Evolutionary conservation across 805 yeast genomes (phyloP).

Genomic region (Cyberlindnera suaveolens): DNA sequence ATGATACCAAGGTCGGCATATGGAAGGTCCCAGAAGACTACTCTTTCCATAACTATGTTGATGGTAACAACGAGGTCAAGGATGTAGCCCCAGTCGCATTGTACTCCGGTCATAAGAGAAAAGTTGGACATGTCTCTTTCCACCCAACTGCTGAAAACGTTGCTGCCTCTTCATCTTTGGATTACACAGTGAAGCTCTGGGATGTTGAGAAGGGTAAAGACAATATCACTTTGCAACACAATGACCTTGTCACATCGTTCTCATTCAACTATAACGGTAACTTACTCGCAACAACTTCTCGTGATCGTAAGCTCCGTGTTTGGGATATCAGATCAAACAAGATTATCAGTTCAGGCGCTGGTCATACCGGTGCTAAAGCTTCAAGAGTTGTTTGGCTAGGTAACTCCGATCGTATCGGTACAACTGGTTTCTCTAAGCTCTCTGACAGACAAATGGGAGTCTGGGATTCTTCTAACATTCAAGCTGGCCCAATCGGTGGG

Average conservation of each 20-base stretch:
- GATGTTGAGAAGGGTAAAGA: constrained; percentile 70
- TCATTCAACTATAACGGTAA: constrained; percentile 88
- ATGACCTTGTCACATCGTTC: constrained; percentile 89
- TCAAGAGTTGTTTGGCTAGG: constrained; percentile 91
- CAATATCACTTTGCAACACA: constrained; percentile 70
- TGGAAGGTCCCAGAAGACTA: constrained; percentile 87
- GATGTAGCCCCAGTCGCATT: constrained; percentile 69
- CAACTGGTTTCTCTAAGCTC: constrained; percentile 90
- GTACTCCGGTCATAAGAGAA: constrained; percentile 82
- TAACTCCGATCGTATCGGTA: constrained; percentile 71
- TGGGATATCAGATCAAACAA: constrained; percentile 85
- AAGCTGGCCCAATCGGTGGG: constrained; percentile 83
- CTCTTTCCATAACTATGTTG: constrained; percentile 56
- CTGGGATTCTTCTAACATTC: constrained; percentile 78
- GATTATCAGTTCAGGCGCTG: constrained; percentile 74
- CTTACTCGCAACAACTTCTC: constrained; percentile 77
- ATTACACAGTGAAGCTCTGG: constrained; percentile 90
- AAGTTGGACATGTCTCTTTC: constrained; percentile 87
- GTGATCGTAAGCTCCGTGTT: constrained; percentile 84
- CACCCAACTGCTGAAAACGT: constrained; percentile 87
- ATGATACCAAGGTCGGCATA: constrained; percentile 72
- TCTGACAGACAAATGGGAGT: constrained; percentile 94
- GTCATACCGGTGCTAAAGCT: constrained; percentile 90
- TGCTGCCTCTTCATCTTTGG: constrained; percentile 85
- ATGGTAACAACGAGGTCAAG: constrained; percentile 48